Percentiles rank a stretch among this genome's conserved stretches.
Evolutionary conservation across 768 basidiomycete species (phyloP).

Genomic region (Pisolithus orientalis): DNA sequence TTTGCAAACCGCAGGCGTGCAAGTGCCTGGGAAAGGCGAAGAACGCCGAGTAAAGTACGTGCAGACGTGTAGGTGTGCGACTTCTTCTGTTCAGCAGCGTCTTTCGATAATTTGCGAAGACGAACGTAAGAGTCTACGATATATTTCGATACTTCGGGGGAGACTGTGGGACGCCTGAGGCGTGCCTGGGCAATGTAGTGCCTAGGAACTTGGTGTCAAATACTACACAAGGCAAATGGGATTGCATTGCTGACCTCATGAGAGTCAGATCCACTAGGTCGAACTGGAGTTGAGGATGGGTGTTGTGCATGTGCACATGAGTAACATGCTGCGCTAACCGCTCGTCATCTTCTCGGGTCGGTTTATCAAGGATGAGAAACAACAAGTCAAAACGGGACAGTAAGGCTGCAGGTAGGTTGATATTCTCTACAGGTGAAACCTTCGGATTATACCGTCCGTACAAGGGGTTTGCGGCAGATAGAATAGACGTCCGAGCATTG

Average conservation of each 20-base stretch:
- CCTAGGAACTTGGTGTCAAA: slow-evolving; percentile 33
- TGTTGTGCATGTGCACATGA: slow-evolving; percentile 94
- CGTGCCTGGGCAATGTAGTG: slow-evolving; percentile 95
- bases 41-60: slow-evolving; percentile 88
- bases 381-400: slow-evolving; percentile 94
- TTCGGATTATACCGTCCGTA: slow-evolving; percentile 99
- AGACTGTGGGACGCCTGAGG: slow-evolving; percentile 83
- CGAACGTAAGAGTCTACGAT: slow-evolving; percentile 95
- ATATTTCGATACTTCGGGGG: slow-evolving; percentile 82
- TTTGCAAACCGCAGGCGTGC: slow-evolving; percentile 86
- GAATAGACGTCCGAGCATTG: slow-evolving; percentile 94
- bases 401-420: slow-evolving; percentile 95
- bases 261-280: slow-evolving; percentile 81
- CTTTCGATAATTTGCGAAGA: slow-evolving; percentile 87
- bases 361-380: slow-evolving; percentile 96
- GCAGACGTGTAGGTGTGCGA: slow-evolving; percentile 94
- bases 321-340: slow-evolving; percentile 95
- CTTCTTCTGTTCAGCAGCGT: slow-evolving; percentile 83
- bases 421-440: slow-evolving; percentile 96
- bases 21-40: slow-evolving; percentile 91
- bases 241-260: slow-evolving; percentile 60
- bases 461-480: slow-evolving; percentile 96
- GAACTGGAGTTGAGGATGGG: slow-evolving; percentile 77
- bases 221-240: background rate
- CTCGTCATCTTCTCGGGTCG: slow-evolving; percentile 91